Base-by-base conservation (phyloP, 495 filamentous ascomycete genomes). In the Articulospora tetracladia region DNA sequence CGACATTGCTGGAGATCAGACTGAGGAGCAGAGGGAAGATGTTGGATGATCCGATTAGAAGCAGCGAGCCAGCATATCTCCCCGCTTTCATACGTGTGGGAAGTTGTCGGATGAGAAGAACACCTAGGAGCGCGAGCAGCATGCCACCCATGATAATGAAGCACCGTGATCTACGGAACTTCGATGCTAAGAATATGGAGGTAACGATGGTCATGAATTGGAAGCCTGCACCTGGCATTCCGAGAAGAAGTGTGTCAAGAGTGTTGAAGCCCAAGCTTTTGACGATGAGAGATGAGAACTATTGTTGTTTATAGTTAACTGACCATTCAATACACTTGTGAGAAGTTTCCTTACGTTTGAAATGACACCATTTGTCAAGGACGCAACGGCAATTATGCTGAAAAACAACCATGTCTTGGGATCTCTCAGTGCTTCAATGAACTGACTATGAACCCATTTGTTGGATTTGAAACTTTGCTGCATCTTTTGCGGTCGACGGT, bases 101-200 rank as follows among this genome's bases (percentile, higher is more conserved):
- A 0, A 89, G 72, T 1, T 79, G 83, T 1, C 87, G 79, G 22
- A 89, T 85, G 7, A 90, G 77, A 13, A 83, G 68, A 73, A 88
- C 79, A n/a, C 85, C 87, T 3, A 81, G 55, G n/a, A 85, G 75
- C 7, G 60, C 41, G 47, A 62, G 52, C 13, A 23, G 23, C 17
- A 51, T 44, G 1, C 57, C 41, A 19, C 32, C 23, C n/a, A 28
- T 27, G 20, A 61, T 61, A 28, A 61, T 55, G 19, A 61, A 48
- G 51, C 59, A 61, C 1, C 60, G 41, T 7, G 60, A 52, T 13
- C 47, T 51, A 3, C 53, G 53, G 34, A 62, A 27, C 53, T 52
- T 62, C 4, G 44, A 27, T 1, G 60, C 53, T 11, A 62, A 48
- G 17, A 27, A 53, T 7, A 46, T 30, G 20, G 44, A 22, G 19